Base-by-base conservation (phyloP, 257 asterid species). In the Datura wrightii region DNA sequence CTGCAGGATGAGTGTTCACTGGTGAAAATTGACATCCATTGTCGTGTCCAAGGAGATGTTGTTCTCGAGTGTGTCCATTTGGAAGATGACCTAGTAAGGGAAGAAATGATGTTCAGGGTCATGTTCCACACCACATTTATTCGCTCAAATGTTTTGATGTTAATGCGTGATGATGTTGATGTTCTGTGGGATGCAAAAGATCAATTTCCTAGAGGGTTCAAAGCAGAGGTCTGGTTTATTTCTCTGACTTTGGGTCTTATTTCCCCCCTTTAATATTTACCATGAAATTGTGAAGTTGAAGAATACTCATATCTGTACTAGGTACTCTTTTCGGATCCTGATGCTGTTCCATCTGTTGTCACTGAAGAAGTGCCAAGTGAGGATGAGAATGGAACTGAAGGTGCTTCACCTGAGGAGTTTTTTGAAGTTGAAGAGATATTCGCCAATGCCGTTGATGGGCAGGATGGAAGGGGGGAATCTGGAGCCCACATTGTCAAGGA, bases 361-460 rank as follows among this genome's bases (percentile, higher is more conserved):
- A 71, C 92, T 84, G 34, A 90, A 65, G 97, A 91, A 80, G 89
- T 82, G 85, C 92, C 3, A 19, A 91, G 92, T 87, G 97, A 93
- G 82, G 93, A 92, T 87, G 97, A 88, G 72, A 92, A 72, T 83
- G 98, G 93, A 89, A 79, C 89, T 82, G 99, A 92, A 83, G 86
- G 86, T 83, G 94, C 95, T 79, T 86, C 94, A 67, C 93, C 94
- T 2, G 99, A 97, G 82, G 99, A 97, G 89, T 97, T 93, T 86
- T 97, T 90, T 71, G 99, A 97, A 94, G 99, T 95, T 65, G 99
- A 94, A 89, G 99, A 97, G 94, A 97, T 97, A 66, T 97, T 97
- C 92, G 90, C 94, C 87, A 94, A 86, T 87, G 90, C 55, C 13
- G 85, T 85, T 80, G 97, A 97, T 86, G 92, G 88, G 63, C 94